Percentiles rank a stretch among this genome's conserved stretches.
phyloP scores from a whole-genome alignment of 164 flowering plant species.

The Berberis vulgaris region DNA sequence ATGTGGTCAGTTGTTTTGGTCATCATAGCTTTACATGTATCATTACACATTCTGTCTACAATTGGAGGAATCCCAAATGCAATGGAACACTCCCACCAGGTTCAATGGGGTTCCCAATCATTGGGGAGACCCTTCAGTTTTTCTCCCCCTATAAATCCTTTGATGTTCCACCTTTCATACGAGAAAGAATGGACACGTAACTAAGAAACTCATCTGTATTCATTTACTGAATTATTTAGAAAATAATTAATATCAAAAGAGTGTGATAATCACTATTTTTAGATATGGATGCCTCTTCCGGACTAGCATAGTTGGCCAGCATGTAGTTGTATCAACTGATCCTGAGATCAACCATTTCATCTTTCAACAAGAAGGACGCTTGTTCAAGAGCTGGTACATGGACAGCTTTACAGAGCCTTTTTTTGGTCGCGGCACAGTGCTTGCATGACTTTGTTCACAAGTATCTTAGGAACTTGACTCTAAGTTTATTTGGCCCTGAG shows the following conservation, averaged over 20 bases:
- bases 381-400: constrained; percentile 32
- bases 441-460: constrained; percentile 31
- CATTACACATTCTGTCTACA: constrained; percentile 24
- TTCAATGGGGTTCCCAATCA: constrained; percentile 32
- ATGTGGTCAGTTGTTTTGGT: constrained; percentile 18
- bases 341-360: constrained; percentile 27
- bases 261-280: background rate
- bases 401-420: constrained; percentile 25
- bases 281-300: constrained; percentile 30
- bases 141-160: constrained; percentile 25
- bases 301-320: constrained; percentile 29
- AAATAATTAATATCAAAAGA: too few relatives aligned
- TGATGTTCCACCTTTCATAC: constrained; percentile 28
- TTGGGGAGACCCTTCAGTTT: constrained; percentile 35
- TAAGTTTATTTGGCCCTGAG: constrained; percentile 31
- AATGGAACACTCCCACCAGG: constrained; percentile 33
- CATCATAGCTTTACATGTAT: constrained; percentile 16
- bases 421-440: constrained; percentile 20
- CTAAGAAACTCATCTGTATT: too few relatives aligned
- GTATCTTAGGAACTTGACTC: constrained; percentile 31
- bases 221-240: too few relatives aligned
- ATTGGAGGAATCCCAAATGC: constrained; percentile 30
- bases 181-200: constrained; percentile 25
- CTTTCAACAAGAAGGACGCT: constrained; percentile 33
- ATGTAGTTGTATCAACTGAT: constrained; percentile 30